A percentile compares a stretch with the other conserved stretches of the same genome.
Evolutionary conservation across 2,329 filamentous ascomycete species (phyloP).

Genomic region (Ilyonectria sp.): DNA sequence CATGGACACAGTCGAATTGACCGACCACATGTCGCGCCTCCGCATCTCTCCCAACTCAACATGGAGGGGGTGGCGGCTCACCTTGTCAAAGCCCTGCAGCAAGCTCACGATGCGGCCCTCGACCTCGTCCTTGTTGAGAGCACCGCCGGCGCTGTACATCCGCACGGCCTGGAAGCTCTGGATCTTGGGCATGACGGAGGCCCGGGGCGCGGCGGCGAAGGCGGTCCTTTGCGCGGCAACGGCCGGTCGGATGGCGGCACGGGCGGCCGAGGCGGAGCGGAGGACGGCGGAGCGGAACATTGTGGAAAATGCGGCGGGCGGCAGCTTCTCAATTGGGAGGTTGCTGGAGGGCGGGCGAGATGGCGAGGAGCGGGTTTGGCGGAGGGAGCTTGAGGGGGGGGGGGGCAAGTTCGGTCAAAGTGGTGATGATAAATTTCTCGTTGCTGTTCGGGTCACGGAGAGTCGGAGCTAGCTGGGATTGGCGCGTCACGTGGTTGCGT

Average conservation of each 20-base stretch:
- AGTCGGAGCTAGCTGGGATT: constrained; percentile 50
- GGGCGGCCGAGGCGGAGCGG: constrained; percentile 80
- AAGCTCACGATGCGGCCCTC: constrained; percentile 94
- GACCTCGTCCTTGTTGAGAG: constrained; percentile 86
- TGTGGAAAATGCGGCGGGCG: constrained; percentile 19
- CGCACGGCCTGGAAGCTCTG: constrained; percentile 79
- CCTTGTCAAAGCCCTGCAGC: constrained; percentile 97
- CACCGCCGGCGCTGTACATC: constrained; percentile 88
- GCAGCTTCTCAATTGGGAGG: constrained; percentile 15
- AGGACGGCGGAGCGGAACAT: constrained; percentile 95
- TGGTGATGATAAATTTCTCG: constrained; percentile 64
- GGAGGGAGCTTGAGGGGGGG: neutral
- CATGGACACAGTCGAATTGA: constrained; percentile 23
- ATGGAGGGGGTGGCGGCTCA: constrained; percentile 40
- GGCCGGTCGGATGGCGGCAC: constrained; percentile 63
- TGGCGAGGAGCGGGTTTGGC: constrained; percentile 26
- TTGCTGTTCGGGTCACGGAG: constrained; percentile 48
- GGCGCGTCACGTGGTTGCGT: constrained; percentile 45
- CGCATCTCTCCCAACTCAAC: neutral
- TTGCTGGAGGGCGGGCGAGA: constrained; percentile 14
- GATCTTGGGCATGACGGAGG: constrained; percentile 72
- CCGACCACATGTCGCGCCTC: constrained; percentile 1
- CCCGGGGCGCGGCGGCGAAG: constrained; percentile 66
- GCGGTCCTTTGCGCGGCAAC: constrained; percentile 74
- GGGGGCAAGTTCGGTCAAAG: constrained; percentile 7